A percentile compares a stretch with the other conserved stretches of the same genome.
Evolutionary conservation across 441 rosid species (phyloP).

Genomic region (Omphalea diandra): DNA sequence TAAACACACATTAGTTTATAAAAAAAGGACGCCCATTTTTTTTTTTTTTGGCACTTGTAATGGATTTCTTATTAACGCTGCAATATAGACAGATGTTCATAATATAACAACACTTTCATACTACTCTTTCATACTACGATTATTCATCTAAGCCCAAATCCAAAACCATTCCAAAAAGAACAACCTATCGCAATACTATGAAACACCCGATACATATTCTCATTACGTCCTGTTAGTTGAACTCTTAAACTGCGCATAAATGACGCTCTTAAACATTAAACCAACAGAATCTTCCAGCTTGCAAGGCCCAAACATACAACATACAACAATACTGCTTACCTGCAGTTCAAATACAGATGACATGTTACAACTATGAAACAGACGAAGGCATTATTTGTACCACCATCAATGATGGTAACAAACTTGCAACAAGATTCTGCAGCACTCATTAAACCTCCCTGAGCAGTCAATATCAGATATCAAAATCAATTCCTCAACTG

Average conservation of each 20-base stretch:
- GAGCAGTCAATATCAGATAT: not conserved
- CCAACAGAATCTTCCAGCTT: not conserved
- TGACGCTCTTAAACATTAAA: not conserved
- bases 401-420: not conserved
- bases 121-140: no score
- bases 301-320: slow-evolving; percentile 11
- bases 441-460: not conserved
- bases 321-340: not conserved
- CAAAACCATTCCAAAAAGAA: no score
- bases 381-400: not conserved
- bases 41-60: no score
- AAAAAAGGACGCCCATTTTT: no score
- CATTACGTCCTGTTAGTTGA: no score
- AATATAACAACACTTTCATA: no score
- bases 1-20: no score
- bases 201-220: not conserved
- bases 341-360: not conserved
- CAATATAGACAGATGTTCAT: no score
- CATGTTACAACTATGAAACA: slow-evolving; percentile 13
- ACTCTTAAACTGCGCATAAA: not conserved
- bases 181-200: no score
- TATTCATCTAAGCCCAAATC: no score
- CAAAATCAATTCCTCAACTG: slow-evolving; percentile 3
- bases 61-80: no score
- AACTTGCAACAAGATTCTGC: slow-evolving; percentile 7